Base-by-base conservation (phyloP, 495 filamentous ascomycete genomes). In the Penicillium goetzii region DNA sequence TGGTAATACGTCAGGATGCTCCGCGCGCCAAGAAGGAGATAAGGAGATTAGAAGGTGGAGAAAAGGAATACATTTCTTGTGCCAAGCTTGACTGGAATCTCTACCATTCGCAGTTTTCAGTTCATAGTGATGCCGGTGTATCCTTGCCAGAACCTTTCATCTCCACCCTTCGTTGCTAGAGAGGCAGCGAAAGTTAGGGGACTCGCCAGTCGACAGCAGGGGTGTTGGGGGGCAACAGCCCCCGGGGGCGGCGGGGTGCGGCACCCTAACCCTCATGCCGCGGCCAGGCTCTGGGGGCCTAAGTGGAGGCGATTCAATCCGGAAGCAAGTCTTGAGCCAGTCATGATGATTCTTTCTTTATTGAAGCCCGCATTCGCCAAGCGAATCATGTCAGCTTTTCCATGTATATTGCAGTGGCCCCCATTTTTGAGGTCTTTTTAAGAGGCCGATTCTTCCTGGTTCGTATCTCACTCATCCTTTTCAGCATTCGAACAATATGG, bases 401-500 rank as follows among this genome's bases (percentile, higher is more conserved):
- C 10, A 36, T 36, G 11, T 36, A 12, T 2, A 40, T 17, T 5
- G 14, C 0, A 40, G 3, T 12, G 12, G 11, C 36, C 14, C 36
- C 12, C 36, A 40, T 11, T 17, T 11, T 12, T 17, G 4, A 6
- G 36, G 4, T 40, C 12, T 40, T 25, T 50, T 25, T 50, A 25
- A 49, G 17, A 58, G 56, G 32, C 0, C 33, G 9, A 0, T 58
- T 11, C 38, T 3, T 12, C 21, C 45, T 15, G 2, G 4, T 11
- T 23, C 4, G 5, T 4, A 25, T 26, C 45, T 4, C 45, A 50
- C 19, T 25, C 14, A 19, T 21, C n/a, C 19, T 26, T 3, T 26
- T 9, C 0, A 7, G 0, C 3, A 28, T n/a, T 17, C 25, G 7
- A 52, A 28, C 19, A 50, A 47, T 2, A 69, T 69, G 67, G 58